A percentile compares a stretch with the other conserved stretches of the same genome.
These are phyloP conservation scores for Excoecaria agallocha DNA, from an alignment of 345 rosid genomes.

Conservation along the genomic window DNA sequence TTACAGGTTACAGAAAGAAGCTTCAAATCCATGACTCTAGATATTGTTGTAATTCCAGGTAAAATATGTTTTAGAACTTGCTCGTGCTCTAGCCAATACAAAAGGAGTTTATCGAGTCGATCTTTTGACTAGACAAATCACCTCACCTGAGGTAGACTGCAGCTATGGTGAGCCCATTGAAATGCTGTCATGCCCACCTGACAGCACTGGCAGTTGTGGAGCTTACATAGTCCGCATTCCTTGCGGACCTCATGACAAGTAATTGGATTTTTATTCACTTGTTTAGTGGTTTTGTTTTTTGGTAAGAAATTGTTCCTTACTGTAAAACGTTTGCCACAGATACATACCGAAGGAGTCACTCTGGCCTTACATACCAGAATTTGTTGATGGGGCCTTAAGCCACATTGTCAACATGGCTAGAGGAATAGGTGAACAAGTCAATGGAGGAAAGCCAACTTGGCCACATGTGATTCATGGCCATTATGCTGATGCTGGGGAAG, in stretches of 20 bases:
- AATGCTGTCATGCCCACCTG: conserved; percentile 71
- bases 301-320: background rate
- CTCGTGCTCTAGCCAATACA: conserved; percentile 59
- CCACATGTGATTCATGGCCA: conserved; percentile 70
- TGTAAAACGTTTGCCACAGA: conserved; percentile 21
- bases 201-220: conserved; percentile 61
- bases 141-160: conserved; percentile 60
- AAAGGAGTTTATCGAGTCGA: conserved; percentile 61
- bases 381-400: conserved; percentile 56
- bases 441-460: conserved; percentile 58
- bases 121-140: conserved; percentile 62
- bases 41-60: conserved; percentile 35
- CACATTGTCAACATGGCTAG: conserved; percentile 62
- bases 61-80: conserved; percentile 69
- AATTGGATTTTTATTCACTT: conserved; percentile 1
- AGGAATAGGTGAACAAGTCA: conserved; percentile 52
- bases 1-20: background rate
- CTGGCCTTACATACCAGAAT: conserved; percentile 64
- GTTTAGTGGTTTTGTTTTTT: background rate
- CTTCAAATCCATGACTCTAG: background rate
- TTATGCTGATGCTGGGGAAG: conserved; percentile 72
- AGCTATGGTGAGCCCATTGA: conserved; percentile 76
- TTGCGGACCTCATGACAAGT: conserved; percentile 55
- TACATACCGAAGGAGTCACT: conserved; percentile 70
- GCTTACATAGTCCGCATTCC: conserved; percentile 69